phyloP scores from a whole-genome alignment of 176 grass and related monocot species.

The Coix lacrymajobi region DNA sequence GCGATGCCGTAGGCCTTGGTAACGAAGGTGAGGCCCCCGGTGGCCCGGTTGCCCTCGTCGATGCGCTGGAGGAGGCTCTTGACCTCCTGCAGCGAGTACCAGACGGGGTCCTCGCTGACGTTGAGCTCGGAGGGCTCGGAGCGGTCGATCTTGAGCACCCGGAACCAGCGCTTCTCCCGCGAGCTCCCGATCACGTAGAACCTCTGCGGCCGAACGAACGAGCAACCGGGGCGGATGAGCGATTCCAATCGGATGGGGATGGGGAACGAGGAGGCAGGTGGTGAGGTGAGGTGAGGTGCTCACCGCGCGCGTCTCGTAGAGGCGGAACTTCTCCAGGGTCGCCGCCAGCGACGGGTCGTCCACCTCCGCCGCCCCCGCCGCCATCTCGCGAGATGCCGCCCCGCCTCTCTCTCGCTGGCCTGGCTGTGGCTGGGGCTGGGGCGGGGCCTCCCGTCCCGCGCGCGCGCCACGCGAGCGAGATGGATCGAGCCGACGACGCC shows the following conservation, averaged over 20 bases:
- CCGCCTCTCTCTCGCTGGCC: background rate
- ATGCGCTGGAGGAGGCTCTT: slow-evolving; percentile 87
- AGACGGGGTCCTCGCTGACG: slow-evolving; percentile 91
- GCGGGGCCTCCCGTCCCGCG: background rate
- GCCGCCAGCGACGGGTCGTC: slow-evolving; percentile 46
- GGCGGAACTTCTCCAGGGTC: slow-evolving; percentile 84
- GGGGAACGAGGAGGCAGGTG: background rate
- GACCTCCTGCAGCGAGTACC: slow-evolving; percentile 82
- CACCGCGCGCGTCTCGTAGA: slow-evolving; percentile 94
- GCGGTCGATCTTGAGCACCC: slow-evolving; percentile 97
- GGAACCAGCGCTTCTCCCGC: slow-evolving; percentile 79
- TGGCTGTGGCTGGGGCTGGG: no score
- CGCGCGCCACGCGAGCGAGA: background rate
- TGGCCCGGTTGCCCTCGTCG: slow-evolving; percentile 82
- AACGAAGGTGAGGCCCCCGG: slow-evolving; percentile 72
- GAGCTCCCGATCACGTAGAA: slow-evolving; percentile 95
- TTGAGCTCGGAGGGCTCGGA: slow-evolving; percentile 77
- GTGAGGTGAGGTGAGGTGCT: background rate
- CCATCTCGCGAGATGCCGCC: background rate
- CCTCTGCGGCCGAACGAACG: slow-evolving; percentile 33
- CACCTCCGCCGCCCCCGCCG: slow-evolving; percentile 35
- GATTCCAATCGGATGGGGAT: background rate
- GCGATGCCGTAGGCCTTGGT: slow-evolving; percentile 93
- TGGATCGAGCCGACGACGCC: background rate
- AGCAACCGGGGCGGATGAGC: background rate